A percentile compares a stretch with the other conserved stretches of the same genome.
phyloP scores from a whole-genome alignment of 1,284 basidiomycete genomes.

The Lentinula novae-zelandiae region DNA sequence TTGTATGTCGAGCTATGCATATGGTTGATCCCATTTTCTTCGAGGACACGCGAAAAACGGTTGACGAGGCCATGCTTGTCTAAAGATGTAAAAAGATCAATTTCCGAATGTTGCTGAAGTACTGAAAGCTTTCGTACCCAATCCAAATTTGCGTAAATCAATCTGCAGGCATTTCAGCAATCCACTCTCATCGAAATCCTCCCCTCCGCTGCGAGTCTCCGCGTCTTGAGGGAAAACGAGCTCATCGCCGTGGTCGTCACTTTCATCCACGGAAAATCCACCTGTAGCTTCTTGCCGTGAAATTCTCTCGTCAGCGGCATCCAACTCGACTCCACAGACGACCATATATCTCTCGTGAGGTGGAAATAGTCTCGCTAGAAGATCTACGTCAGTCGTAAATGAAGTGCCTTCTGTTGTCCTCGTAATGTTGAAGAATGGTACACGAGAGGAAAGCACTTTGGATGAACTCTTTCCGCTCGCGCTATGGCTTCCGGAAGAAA shows the following conservation, averaged over 20 bases:
- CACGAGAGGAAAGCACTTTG: conserved; percentile 20
- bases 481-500: conserved; percentile 1
- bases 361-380: conserved; percentile 64
- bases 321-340: conserved; percentile 64
- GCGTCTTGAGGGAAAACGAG: conserved; percentile 9
- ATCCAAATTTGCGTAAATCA: conserved; percentile 63
- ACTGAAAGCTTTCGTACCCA: conserved; percentile 36
- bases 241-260: conserved; percentile 24
- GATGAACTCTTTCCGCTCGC: background rate
- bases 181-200: conserved; percentile 30
- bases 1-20: conserved; percentile 84
- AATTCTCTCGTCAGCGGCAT: conserved; percentile 44
- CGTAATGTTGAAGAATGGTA: conserved; percentile 78
- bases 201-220: conserved; percentile 20
- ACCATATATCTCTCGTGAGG: conserved; percentile 68
- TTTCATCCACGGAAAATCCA: conserved; percentile 28
- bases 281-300: conserved; percentile 16
- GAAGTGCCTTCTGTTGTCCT: conserved; percentile 71
- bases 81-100: conserved; percentile 20
- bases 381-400: conserved; percentile 58
- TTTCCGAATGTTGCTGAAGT: too few species aligned
- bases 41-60: conserved; percentile 69
- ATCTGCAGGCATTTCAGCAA: conserved; percentile 65
- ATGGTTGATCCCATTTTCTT: conserved; percentile 72
- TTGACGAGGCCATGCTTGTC: conserved; percentile 77